Evolutionary conservation across 176 grass and related monocot species (phyloP).

Genomic region (Rhipidocladum racemiflorum): DNA sequence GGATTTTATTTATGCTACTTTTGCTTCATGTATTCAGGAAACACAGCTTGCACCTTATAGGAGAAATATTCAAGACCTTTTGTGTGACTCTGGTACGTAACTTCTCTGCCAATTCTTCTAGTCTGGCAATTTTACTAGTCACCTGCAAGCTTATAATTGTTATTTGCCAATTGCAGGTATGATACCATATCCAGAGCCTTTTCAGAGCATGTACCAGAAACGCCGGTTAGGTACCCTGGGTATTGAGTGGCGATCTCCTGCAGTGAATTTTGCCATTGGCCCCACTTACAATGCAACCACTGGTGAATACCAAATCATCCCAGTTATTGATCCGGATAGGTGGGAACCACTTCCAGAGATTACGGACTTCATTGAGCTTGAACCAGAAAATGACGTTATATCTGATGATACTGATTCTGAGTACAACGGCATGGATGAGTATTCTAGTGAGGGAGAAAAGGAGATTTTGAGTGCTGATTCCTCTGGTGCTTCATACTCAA

Average conservation of each 20-base stretch:
- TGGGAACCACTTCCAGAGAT: conserved; percentile 96
- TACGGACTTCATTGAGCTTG: conserved; percentile 75
- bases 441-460: conserved; percentile 64
- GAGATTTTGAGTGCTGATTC: conserved; percentile 59
- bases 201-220: conserved; percentile 91
- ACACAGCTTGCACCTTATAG: conserved; percentile 86
- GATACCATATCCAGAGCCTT: conserved; percentile 94
- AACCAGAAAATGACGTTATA: conserved; percentile 72
- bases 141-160: conserved; percentile 2
- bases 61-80: conserved; percentile 92
- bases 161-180: conserved; percentile 65
- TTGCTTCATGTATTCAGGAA: conserved; percentile 55
- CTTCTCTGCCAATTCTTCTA: conserved; percentile 3
- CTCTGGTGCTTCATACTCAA: conserved; percentile 60
- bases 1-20: conserved; percentile 28
- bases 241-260: conserved; percentile 82
- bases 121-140: conserved; percentile 9
- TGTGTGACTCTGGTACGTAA: conserved; percentile 82
- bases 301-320: conserved; percentile 89
- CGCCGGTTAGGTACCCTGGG: conserved; percentile 79
- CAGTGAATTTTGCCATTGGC: conserved; percentile 83
- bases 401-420: conserved; percentile 97
- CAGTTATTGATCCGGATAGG: conserved; percentile 77
- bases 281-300: conserved; percentile 88
- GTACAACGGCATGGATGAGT: conserved; percentile 87